phyloP scores from a whole-genome alignment of 306 rosid genomes.

The Oxytropis ochrocephala region DNA sequence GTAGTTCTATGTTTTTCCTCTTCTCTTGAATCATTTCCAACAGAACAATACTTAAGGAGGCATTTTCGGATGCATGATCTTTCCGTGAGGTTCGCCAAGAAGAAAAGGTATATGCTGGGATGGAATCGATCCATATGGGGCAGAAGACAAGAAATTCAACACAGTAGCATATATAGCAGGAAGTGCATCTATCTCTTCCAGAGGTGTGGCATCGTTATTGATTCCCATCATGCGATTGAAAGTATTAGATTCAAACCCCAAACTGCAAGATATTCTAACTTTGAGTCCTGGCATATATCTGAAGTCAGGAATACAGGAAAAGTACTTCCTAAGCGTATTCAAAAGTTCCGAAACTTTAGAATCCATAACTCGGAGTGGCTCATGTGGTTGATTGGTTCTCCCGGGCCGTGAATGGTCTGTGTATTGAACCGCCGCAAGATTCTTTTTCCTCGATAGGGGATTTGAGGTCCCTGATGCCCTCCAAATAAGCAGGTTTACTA shows the following conservation, averaged over 20 bases:
- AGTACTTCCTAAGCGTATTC: constrained; percentile 59
- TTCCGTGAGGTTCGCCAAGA: constrained; percentile 69
- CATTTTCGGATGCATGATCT: constrained; percentile 34
- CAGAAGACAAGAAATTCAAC: constrained; percentile 79
- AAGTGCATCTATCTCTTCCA: constrained; percentile 51
- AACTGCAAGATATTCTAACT: constrained; percentile 64
- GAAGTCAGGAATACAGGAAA: constrained; percentile 87
- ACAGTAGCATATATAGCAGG: constrained; percentile 92
- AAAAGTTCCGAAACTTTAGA: constrained; percentile 79
- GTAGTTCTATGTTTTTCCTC: constrained; percentile 51
- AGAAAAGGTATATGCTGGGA: constrained; percentile 79
- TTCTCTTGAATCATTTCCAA: constrained; percentile 46
- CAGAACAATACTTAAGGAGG: constrained; percentile 62
- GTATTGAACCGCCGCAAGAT: constrained; percentile 21
- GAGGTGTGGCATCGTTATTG: constrained; percentile 28
- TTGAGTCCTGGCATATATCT: constrained; percentile 76
- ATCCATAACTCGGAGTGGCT: constrained; percentile 80
- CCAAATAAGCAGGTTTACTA: constrained; percentile 46
- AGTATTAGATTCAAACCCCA: constrained; percentile 65
- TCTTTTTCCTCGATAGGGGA: constrained; percentile 58
- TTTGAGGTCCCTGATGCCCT: constrained; percentile 53
- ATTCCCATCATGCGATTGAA: constrained; percentile 58
- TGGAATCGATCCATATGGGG: constrained; percentile 76
- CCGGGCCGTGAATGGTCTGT: constrained; percentile 30
- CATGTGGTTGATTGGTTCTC: constrained; percentile 46